Evolutionary conservation across 2,329 filamentous ascomycete species (phyloP), one percentile per base, ranked within the genome.

Genomic region (Xylariaceae sp.): DNA sequence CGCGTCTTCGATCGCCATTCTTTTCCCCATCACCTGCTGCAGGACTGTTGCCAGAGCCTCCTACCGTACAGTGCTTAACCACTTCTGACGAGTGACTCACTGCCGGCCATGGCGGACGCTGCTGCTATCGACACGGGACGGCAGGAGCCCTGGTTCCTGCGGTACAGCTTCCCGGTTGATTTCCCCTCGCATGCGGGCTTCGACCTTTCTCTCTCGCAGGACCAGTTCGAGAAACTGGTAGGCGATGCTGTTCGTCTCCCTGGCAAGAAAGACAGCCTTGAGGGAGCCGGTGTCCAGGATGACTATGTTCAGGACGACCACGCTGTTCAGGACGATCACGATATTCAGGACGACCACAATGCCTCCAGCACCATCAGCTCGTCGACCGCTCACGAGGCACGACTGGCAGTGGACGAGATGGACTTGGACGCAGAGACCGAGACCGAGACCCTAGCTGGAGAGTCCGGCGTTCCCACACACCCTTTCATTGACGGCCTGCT

Each of bases 401-500:
- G 10, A 19, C 13, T 19, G 10, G 24, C 23, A 15, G 10, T 33
- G 17, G n/a, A 5, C n/a, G 29, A 40, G n/a, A 5, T 28, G 5
- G 30, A 36, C 7, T 12, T 36, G 13, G 17, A 8, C 12, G 19
- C 37, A 9, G 33, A 32, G 14, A 32, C 29, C 9, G 9, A 23
- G 9, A 12, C 17, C 6, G 4, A 6, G n/a, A 18, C 13, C 23
- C 19, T 28, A 12, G 13, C 28, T 9, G 33, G 13, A 19, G 15
- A 26, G 11, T 21, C 27, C 12, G 19, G 22, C 12, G 19, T 28
- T 10, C 15, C 17, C 12, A 34, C 24, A 1, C 39, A 56, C 26
- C 51, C 56, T 8, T 63, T 63, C 41, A 58, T 65, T 49, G 36
- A 55, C 3, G 56, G 51, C 11, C 47, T 64, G 1, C 23, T 52